These are phyloP conservation scores for Boletus tylopilopsis DNA, from an alignment of 768 basidiomycete species.

Conservation along the genomic window DNA sequence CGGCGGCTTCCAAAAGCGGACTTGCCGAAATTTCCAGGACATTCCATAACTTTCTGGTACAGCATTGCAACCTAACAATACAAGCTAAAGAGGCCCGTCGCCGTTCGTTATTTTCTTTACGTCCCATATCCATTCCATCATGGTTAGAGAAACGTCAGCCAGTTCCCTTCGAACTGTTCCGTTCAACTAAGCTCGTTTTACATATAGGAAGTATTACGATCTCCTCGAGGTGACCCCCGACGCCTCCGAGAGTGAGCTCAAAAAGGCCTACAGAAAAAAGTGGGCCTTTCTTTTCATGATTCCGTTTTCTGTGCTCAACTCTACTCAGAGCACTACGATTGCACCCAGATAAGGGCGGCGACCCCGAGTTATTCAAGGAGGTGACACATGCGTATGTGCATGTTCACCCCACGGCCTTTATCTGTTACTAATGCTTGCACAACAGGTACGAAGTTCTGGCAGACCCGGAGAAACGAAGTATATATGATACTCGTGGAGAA, in stretches of 20 bases:
- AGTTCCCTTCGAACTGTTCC: neutral
- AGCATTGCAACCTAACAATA: constrained; percentile 23
- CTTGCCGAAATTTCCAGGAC: constrained; percentile 24
- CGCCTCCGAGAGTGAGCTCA: constrained; percentile 81
- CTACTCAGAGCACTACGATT: constrained; percentile 67
- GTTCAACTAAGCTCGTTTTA: neutral
- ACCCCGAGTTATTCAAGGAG: constrained; percentile 96
- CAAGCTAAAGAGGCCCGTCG: constrained; percentile 21
- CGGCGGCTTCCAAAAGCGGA: constrained; percentile 19
- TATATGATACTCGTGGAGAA: constrained; percentile 92
- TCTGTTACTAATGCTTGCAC: constrained; percentile 1
- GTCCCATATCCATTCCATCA: constrained; percentile 29
- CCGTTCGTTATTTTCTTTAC: constrained; percentile 13
- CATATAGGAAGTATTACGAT: constrained; percentile 82
- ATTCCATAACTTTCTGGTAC: constrained; percentile 36
- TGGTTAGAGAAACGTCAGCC: constrained; percentile 68
- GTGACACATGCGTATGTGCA: constrained; percentile 85
- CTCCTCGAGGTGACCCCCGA: constrained; percentile 79
- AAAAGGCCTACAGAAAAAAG: constrained; percentile 97
- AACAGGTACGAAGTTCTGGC: constrained; percentile 91
- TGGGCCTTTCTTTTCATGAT: constrained; percentile 28
- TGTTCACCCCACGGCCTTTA: neutral
- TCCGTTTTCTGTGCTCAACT: constrained; percentile 1
- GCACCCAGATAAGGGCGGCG: constrained; percentile 94
- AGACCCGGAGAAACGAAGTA: constrained; percentile 72